Conservation (phyloP, 2,329 filamentous ascomycete species). For the Polytolypa hystricis region DNA sequence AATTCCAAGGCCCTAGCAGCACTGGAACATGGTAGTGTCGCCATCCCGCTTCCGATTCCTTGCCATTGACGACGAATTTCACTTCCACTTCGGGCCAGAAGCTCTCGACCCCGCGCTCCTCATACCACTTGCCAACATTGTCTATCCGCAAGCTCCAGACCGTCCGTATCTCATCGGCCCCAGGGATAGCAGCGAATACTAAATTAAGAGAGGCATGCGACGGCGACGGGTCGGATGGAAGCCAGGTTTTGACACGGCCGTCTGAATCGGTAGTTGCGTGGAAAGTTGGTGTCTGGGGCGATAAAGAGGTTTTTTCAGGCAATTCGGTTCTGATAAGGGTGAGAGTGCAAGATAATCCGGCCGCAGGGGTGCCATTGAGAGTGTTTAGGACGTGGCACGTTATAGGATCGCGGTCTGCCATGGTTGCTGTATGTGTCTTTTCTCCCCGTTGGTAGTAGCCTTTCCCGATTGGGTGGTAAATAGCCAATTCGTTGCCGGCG, state of each 20-base stretch:
- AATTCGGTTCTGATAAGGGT: conserved; percentile 37
- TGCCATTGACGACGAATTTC: conserved; percentile 38
- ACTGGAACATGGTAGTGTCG: conserved; percentile 43
- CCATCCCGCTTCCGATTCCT: conserved; percentile 32
- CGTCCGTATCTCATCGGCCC: conserved; percentile 32
- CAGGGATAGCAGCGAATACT: too few relatives aligned
- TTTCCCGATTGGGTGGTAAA: background rate
- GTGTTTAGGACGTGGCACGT: conserved; percentile 42
- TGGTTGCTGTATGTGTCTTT: background rate
- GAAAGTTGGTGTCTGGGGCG: conserved; percentile 19
- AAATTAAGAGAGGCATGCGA: conserved; percentile 6
- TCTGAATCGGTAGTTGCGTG: conserved; percentile 34
- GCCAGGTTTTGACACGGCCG: conserved; percentile 37
- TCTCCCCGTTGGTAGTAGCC: background rate
- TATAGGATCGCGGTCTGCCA: conserved; percentile 31
- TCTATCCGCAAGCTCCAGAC: conserved; percentile 37
- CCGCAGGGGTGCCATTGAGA: conserved; percentile 33
- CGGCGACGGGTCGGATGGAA: conserved; percentile 16
- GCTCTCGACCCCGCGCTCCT: conserved; percentile 33
- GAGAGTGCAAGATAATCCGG: conserved; percentile 38
- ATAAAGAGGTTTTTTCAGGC: conserved; percentile 14
- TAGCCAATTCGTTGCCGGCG: too few relatives aligned
- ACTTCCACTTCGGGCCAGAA: conserved; percentile 43
- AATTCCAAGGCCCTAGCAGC: conserved; percentile 40
- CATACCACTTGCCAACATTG: conserved; percentile 36